Evolutionary conservation across 2,329 filamentous ascomycete genomes (phyloP), one percentile per base, ranked within the genome.

Genomic region (Claviceps purpurea): DNA sequence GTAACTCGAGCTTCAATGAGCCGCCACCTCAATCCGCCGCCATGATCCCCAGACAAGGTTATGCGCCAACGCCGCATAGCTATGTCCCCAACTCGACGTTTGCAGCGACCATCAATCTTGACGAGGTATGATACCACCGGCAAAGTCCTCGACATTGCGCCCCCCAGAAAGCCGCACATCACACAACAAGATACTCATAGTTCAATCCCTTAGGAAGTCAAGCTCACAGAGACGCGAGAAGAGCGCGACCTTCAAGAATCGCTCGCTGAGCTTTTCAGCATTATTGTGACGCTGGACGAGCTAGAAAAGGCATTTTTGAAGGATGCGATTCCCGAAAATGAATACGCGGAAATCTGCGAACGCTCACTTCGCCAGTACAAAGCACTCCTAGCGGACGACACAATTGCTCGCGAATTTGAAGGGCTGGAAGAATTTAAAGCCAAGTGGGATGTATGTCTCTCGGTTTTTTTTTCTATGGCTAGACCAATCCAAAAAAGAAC

Each of bases 341-440:
- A 96, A 62, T 98, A 98, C 68, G 95, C 90, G 1, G 93, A 97
- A 64, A 95, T 93, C 58, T 98, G 94, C 74, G 87, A 90, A 64
- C 82, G 93, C 41, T 79, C 95, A 54, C 70, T 98, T 60, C 94
- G 95, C 70, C 93, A 98, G 71, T 98, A 98, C 75, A 95, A 91
- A 68, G 94, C 89, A 53, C 89, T 95, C 56, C 72, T 98, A 34
- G 84, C 87, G 34, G 89, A 97, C 64, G 91, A 97, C 59, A 85
- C 79, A 1, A 93, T 98, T n/a, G 79, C 85, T n/a, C 80, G 76
- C 42, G 88, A 87, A 44, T 98, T 97, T 66, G 83, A 82, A 14
- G 88, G 90, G 56, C 68, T 98, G 47, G 93, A 97, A 57, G 84
- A 84, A 24, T 98, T 98, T 71, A 96, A 95, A 68, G 76, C 78